Evolutionary conservation across 495 filamentous ascomycete species (phyloP), one percentile per base, ranked within the genome.

Genomic region (Neurospora sp.): DNA sequence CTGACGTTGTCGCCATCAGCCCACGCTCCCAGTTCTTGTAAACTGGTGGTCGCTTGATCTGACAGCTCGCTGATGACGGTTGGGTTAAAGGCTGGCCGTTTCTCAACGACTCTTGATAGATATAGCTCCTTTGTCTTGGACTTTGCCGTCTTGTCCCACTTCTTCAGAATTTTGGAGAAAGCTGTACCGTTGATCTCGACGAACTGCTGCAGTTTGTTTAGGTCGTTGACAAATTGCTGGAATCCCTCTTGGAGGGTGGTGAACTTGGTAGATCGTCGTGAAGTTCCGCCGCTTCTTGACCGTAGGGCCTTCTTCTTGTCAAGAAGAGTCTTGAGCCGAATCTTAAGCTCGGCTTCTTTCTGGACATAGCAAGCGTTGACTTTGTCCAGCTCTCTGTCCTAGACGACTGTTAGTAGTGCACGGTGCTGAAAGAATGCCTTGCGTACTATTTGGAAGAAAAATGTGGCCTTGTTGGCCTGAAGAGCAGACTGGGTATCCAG

Each of bases 91-190:
- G 95, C 97, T 3, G 96, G 96, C 78, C 98, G 96, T 68, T 98
- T 94, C 82, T 99, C 96, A 69, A 98, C 95, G 12, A 96, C 96
- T 20, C 96, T 89, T 12, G 96, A 94, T 40, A 99, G 90, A 78
- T 98, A 98, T 31, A 98, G 86, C 82, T 98, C 96, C 80, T 99
- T 99, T 74, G 94, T 97, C 78, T 94, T 93, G 71, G 96, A 98
- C 88, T 99, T 99, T 72, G 95, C 97, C 20, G 96, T 97, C 87
- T 99, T 99, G 82, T 99, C 96, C 96, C 96, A 99, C 89, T 99
- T 99, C 85, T 99, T 99, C 70, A 99, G 86, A 61, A 99, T 99
- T 81, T 99, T 99, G 27, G 96, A 97, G 81, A 97, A 96, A 35
- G 94, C 96, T 12, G 92, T 97, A 76, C 94, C 95, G 81, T 98